A percentile compares a stretch with the other conserved stretches of the same genome.
These are phyloP conservation scores for Coleophoma cylindrospora DNA, from an alignment of 2,329 filamentous ascomycete genomes.

Conservation along the genomic window DNA sequence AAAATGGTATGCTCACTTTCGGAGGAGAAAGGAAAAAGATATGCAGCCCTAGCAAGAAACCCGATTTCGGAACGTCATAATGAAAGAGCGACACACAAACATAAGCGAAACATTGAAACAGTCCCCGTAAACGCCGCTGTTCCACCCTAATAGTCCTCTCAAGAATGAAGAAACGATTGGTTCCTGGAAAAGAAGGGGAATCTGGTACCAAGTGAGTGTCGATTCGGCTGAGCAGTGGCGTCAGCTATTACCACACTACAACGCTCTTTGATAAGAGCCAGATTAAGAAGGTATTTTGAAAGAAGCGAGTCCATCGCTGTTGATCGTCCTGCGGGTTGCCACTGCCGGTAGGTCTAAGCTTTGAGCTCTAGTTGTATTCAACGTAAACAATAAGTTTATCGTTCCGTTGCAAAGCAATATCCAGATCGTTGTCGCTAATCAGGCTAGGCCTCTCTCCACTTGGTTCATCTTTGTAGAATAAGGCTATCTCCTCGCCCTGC, in stretches of 20 bases:
- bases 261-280: slow-evolving; percentile 22
- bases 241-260: slow-evolving; percentile 18
- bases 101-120: no score
- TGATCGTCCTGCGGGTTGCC: no score
- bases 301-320: background rate
- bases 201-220: slow-evolving; percentile 17
- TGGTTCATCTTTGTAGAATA: slow-evolving; percentile 80
- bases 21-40: no score
- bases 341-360: slow-evolving; percentile 1
- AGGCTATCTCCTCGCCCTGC: slow-evolving; percentile 62
- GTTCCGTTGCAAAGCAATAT: slow-evolving; percentile 75
- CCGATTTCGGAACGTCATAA: no score
- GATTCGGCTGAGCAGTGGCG: slow-evolving; percentile 9
- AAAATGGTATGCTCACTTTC: no score
- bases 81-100: no score
- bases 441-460: slow-evolving; percentile 66
- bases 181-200: background rate
- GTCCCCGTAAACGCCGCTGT: no score
- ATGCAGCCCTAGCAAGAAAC: no score
- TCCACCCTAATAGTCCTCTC: no score
- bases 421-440: slow-evolving; percentile 75
- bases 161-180: no score
- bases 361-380: slow-evolving; percentile 30
- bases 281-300: slow-evolving; percentile 21
- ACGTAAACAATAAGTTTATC: slow-evolving; percentile 81